phyloP scores from a whole-genome alignment of 179 eudicot genomes.

The Camellia oleifera region DNA sequence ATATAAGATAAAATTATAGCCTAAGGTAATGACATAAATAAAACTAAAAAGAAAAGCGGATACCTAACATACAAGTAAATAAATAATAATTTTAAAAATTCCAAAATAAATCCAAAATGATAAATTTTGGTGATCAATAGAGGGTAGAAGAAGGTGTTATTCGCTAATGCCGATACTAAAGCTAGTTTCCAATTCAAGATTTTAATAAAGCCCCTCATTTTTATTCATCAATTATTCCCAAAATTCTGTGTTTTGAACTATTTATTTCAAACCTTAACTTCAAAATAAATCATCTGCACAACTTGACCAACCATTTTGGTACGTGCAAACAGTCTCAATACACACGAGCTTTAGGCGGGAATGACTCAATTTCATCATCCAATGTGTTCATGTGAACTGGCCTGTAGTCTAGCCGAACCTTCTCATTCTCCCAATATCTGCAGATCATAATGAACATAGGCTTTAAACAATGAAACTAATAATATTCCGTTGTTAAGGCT shows the following conservation, averaged over 20 bases:
- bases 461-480: background rate
- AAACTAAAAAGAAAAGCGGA: too few species aligned
- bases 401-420: constrained; percentile 83
- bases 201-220: background rate
- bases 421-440: constrained; percentile 93
- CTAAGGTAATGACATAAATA: too few species aligned
- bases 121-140: too few species aligned
- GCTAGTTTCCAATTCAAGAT: background rate
- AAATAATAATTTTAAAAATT: too few species aligned
- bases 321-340: constrained; percentile 31
- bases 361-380: constrained; percentile 78
- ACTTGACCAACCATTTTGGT: background rate
- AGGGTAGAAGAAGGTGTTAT: background rate
- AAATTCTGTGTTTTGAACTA: constrained; percentile 6
- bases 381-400: constrained; percentile 95
- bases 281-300: background rate
- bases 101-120: too few species aligned
- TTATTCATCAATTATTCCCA: constrained; percentile 12
- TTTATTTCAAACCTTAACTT: background rate
- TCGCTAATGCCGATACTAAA: constrained; percentile 4
- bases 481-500: background rate
- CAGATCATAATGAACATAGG: constrained; percentile 18
- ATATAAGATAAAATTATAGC: too few species aligned
- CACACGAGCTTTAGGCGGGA: constrained; percentile 99
- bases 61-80: too few species aligned